Evolutionary conservation across 345 rosid genomes (phyloP).

Genomic region (Moricandia arvensis): DNA sequence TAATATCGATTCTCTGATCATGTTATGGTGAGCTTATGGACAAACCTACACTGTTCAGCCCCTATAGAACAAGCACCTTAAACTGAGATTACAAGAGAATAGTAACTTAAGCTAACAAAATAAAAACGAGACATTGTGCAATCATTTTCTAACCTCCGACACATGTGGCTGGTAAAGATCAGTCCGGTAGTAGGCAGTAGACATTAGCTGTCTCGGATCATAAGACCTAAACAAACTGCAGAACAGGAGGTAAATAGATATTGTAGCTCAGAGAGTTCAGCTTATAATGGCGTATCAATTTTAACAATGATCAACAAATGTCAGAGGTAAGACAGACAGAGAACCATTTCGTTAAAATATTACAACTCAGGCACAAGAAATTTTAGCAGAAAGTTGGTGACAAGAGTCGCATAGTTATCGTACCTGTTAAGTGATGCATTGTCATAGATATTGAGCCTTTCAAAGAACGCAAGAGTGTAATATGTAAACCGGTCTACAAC

Average conservation of each 20-base stretch:
- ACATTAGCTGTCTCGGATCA: conserved; percentile 71
- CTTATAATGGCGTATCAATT: not conserved
- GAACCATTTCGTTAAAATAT: not conserved
- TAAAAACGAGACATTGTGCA: not conserved
- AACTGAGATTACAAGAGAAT: not conserved
- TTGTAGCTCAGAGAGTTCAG: conserved; percentile 17
- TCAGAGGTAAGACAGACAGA: not conserved
- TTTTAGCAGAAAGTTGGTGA: conserved; percentile 1
- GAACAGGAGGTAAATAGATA: conserved; percentile 17
- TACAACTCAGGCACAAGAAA: not conserved
- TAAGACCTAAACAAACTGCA: conserved; percentile 87
- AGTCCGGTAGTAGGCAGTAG: conserved; percentile 81
- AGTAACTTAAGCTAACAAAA: not conserved
- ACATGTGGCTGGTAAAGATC: conserved; percentile 65
- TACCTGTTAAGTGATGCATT: conserved; percentile 96
- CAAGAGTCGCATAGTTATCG: conserved; percentile 7
- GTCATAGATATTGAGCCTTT: conserved; percentile 83
- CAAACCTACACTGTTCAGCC: not conserved
- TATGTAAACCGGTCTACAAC: conserved; percentile 95
- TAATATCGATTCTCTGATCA: not conserved
- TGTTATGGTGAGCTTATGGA: not conserved
- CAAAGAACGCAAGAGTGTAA: conserved; percentile 94
- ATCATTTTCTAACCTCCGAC: conserved; percentile 48
- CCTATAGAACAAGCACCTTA: not conserved
- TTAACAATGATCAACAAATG: not conserved